Evolutionary conservation across 73 alveolate species (phyloP).

Genomic region (Paraurostyla sp.): DNA sequence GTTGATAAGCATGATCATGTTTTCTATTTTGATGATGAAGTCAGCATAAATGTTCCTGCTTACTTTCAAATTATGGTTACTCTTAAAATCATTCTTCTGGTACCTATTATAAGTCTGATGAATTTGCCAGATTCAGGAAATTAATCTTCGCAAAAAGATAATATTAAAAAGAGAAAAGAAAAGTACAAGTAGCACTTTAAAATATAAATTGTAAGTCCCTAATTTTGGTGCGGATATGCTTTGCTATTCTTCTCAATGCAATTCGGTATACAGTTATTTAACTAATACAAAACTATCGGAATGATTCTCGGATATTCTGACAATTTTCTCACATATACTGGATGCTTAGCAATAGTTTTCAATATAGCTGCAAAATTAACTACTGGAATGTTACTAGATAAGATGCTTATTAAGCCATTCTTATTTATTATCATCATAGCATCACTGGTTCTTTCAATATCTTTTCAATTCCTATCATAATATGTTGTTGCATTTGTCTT

Average conservation of each 20-base stretch:
- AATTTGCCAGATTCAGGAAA: neutral
- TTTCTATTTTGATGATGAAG: constrained; percentile 31
- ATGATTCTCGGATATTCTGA: neutral
- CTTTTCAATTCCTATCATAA: neutral
- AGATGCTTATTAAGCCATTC: neutral
- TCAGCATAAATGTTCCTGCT: constrained; percentile 16
- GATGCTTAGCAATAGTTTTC: neutral
- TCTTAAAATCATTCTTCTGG: neutral
- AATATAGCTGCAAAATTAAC: neutral
- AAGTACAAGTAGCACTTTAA: neutral
- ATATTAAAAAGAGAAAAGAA: neutral
- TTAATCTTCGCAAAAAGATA: neutral
- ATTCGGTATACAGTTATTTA: neutral
- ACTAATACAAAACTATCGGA: constrained; percentile 19
- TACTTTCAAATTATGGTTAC: neutral
- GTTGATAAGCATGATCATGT: neutral
- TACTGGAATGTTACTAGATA: constrained; percentile 15
- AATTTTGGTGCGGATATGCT: neutral
- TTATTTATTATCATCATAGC: neutral
- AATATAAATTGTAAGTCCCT: neutral
- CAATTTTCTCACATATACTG: constrained; percentile 18
- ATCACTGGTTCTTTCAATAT: neutral
- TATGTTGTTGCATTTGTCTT: neutral
- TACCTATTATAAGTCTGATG: neutral
- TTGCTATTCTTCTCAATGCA: neutral